Conservation (phyloP, 768 basidiomycete genomes). For the Galerina marginata region DNA sequence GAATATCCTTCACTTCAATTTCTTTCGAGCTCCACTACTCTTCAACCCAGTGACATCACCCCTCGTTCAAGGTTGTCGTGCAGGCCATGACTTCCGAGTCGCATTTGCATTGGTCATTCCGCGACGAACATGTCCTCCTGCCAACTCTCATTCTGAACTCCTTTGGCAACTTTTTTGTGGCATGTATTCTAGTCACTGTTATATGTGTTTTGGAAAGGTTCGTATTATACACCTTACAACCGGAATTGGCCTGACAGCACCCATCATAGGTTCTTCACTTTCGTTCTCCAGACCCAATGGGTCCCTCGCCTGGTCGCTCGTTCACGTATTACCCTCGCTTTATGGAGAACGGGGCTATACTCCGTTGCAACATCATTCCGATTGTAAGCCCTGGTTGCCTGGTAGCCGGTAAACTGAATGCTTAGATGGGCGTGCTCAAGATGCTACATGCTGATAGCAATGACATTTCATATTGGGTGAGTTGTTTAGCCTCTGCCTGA, state of each 20-base stretch:
- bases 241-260: neutral
- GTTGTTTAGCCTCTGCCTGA: slow-evolving; percentile 28
- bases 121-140: slow-evolving; percentile 45
- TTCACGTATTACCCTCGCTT: slow-evolving; percentile 49
- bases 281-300: slow-evolving; percentile 54
- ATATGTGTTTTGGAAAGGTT: slow-evolving; percentile 69
- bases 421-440: slow-evolving; percentile 35
- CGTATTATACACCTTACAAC: slow-evolving; percentile 10
- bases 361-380: slow-evolving; percentile 62
- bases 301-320: slow-evolving; percentile 43
- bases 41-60: neutral
- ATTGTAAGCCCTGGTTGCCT: slow-evolving; percentile 47
- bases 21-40: neutral
- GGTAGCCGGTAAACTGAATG: neutral
- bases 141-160: slow-evolving; percentile 50
- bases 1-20: neutral
- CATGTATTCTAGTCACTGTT: slow-evolving; percentile 45
- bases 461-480: slow-evolving; percentile 75
- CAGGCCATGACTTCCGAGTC: slow-evolving; percentile 17
- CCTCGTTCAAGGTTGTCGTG: neutral
- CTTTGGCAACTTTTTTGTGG: slow-evolving; percentile 51
- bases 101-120: slow-evolving; percentile 47
- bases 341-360: slow-evolving; percentile 62
- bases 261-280: slow-evolving; percentile 51
- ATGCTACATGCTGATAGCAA: slow-evolving; percentile 74